Conservation (phyloP, 306 rosid genomes). For the Vigna hirtella region DNA sequence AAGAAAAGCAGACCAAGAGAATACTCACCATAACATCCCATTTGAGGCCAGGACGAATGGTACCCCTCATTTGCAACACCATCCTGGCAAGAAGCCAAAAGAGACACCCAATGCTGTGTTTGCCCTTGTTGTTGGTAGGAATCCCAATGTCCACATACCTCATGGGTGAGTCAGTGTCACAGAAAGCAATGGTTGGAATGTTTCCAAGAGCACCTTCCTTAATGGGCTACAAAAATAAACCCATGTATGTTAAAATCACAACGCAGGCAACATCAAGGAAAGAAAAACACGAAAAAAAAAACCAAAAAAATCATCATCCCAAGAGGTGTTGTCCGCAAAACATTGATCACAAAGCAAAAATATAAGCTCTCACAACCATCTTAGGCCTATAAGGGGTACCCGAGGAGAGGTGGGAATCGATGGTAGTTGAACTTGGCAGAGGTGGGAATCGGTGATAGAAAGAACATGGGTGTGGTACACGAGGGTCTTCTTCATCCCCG, state of each 20-base stretch:
- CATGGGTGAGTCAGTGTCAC: slow-evolving; percentile 95
- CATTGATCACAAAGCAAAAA: no score
- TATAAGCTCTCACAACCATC: no score
- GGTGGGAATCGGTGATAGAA: no score
- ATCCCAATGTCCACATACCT: slow-evolving; percentile 87
- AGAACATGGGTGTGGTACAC: no score
- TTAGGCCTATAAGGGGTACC: no score
- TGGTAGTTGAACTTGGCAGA: no score
- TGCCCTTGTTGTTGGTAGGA: no score
- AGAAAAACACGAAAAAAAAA: no score
- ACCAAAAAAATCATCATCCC: no score
- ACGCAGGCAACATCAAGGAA: neutral
- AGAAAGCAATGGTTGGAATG: slow-evolving; percentile 90
- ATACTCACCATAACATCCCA: slow-evolving; percentile 90
- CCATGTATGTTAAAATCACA: neutral
- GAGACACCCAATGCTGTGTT: slow-evolving; percentile 92
- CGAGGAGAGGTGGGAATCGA: no score
- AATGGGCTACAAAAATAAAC: slow-evolving; percentile 67
- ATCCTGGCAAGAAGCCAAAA: slow-evolving; percentile 91
- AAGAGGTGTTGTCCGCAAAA: no score
- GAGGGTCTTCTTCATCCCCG: no score
- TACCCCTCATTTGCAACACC: slow-evolving; percentile 90
- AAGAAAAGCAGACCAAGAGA: neutral
- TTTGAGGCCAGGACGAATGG: slow-evolving; percentile 67
- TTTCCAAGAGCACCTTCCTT: slow-evolving; percentile 94